Percentiles rank a stretch among this genome's conserved stretches.
Conservation (phyloP, 139 green algal species). For the Tetraselmis striata region DNA sequence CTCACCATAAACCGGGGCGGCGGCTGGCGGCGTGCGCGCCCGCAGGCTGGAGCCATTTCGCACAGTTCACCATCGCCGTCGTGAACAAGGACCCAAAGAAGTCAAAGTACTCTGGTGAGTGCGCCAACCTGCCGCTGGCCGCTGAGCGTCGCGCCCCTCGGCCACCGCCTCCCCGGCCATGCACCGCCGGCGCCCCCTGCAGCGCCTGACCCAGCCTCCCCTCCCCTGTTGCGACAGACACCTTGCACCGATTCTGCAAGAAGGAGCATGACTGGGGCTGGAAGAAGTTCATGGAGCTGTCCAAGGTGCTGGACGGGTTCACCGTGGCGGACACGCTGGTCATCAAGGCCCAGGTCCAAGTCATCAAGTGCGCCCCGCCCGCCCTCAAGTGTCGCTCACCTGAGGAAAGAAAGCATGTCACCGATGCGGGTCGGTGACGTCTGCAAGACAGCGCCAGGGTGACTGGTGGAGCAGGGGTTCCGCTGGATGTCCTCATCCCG, state of each 20-base stretch:
- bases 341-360: slow-evolving; percentile 96
- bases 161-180: too few relatives aligned
- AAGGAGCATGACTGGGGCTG: slow-evolving; percentile 99
- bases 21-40: too few relatives aligned
- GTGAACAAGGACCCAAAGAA: slow-evolving; percentile 98
- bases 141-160: too few relatives aligned
- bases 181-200: too few relatives aligned
- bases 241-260: slow-evolving; percentile 98
- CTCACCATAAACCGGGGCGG: too few relatives aligned
- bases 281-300: slow-evolving; percentile 98
- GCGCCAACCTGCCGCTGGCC: neutral
- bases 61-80: slow-evolving; percentile 98
- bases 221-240: slow-evolving; percentile 57
- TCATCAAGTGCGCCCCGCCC: slow-evolving; percentile 68
- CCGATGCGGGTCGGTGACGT: too few relatives aligned
- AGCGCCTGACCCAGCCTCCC: too few relatives aligned
- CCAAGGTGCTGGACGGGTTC: slow-evolving; percentile 89
- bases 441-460: too few relatives aligned
- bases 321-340: slow-evolving; percentile 84
- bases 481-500: too few relatives aligned
- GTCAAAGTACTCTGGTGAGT: slow-evolving; percentile 86
- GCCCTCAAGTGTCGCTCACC: too few relatives aligned
- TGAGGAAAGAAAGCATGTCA: too few relatives aligned
- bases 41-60: slow-evolving; percentile 96
- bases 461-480: too few relatives aligned